Evolutionary conservation across 306 rosid genomes (phyloP).

Genomic region (Quercus rubra): DNA sequence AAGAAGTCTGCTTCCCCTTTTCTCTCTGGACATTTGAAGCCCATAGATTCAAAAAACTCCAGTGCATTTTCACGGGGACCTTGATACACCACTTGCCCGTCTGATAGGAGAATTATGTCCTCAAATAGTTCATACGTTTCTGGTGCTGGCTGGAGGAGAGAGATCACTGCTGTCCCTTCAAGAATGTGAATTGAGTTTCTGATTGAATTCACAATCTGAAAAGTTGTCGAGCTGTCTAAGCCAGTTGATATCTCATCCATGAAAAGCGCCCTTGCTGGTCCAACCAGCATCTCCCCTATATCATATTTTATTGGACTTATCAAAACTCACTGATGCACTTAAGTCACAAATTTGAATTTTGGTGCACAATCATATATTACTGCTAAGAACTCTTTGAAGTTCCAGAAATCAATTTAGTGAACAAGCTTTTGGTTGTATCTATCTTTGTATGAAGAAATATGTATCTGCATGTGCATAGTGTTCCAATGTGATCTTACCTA

Average conservation of each 20-base stretch:
- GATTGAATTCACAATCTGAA: constrained; percentile 70
- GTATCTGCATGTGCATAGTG: too few species aligned
- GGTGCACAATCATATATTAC: too few species aligned
- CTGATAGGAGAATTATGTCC: constrained; percentile 77
- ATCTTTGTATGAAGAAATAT: too few species aligned
- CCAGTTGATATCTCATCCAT: constrained; percentile 98
- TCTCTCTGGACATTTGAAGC: constrained; percentile 88
- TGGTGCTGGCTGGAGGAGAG: constrained; percentile 95
- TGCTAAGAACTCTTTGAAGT: too few species aligned
- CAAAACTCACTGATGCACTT: too few species aligned
- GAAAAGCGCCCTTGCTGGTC: constrained; percentile 82
- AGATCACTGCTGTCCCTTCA: constrained; percentile 72
- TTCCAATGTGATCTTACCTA: constrained; percentile 38
- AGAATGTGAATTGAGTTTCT: constrained; percentile 81
- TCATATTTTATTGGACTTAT: neutral
- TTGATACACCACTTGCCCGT: constrained; percentile 82
- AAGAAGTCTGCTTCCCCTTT: constrained; percentile 91
- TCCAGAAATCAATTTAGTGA: neutral
- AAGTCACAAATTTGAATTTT: too few species aligned
- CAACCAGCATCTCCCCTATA: constrained; percentile 94
- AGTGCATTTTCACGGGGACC: constrained; percentile 86
- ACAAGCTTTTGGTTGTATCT: too few species aligned
- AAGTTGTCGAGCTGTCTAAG: constrained; percentile 91
- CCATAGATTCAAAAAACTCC: constrained; percentile 66
- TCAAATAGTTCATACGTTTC: constrained; percentile 86